phyloP scores from a whole-genome alignment of 2,329 filamentous ascomycete genomes.

The Cladosporium sp. region DNA sequence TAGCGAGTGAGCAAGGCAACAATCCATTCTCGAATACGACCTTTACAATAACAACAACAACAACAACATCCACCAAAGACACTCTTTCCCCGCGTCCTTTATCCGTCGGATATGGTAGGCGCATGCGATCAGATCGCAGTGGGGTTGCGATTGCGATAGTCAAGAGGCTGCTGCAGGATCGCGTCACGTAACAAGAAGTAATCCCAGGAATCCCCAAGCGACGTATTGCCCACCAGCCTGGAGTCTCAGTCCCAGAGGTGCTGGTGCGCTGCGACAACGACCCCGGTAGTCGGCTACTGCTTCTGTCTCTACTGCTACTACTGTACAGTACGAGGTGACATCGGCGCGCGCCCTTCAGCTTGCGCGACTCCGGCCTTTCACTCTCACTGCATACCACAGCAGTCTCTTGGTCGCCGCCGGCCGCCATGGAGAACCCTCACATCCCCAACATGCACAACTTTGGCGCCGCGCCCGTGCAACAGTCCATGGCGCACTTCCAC shows the following conservation, averaged over 20 bases:
- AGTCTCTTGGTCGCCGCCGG: not conserved
- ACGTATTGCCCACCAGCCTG: not conserved
- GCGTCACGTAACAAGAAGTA: constrained; percentile 16
- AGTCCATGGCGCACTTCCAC: constrained; percentile 21
- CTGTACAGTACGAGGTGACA: not conserved
- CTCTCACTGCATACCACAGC: not conserved
- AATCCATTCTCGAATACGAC: not conserved
- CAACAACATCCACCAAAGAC: not conserved
- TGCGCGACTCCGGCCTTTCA: constrained; percentile 13
- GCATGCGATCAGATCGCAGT: constrained; percentile 6
- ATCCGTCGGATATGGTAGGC: constrained; percentile 10
- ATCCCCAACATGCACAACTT: constrained; percentile 20
- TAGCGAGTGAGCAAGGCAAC: not conserved
- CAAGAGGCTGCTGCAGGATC: constrained; percentile 5
- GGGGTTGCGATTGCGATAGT: constrained; percentile 18
- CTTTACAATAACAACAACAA: not conserved
- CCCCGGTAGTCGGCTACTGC: constrained; percentile 16
- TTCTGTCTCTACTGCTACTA: not conserved
- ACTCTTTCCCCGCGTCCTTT: not conserved
- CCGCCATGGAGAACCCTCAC: constrained; percentile 21
- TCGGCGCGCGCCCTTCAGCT: constrained; percentile 9
- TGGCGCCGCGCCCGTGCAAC: constrained; percentile 9
- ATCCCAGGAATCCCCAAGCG: not conserved
- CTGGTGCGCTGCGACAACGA: not conserved
- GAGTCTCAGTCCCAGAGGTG: not conserved